Conservation (phyloP, 106 monocot genomes). For the Narthecium ossifragum region DNA sequence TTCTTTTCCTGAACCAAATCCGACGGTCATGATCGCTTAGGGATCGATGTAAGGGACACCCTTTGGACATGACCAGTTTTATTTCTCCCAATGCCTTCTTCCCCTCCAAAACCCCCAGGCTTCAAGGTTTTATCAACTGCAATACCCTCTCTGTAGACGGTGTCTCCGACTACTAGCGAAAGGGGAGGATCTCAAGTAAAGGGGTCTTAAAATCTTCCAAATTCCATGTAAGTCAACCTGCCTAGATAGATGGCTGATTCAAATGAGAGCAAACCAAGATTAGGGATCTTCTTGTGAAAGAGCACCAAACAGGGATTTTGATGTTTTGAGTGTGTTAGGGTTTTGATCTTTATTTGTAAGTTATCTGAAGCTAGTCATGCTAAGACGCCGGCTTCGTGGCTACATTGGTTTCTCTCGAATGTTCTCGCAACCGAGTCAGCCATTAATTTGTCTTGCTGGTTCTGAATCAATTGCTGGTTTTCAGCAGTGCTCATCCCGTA, state of each 20-base stretch:
- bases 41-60: background rate
- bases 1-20: background rate
- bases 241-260: too few species aligned
- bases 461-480: background rate
- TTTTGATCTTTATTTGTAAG: background rate
- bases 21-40: background rate
- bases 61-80: background rate
- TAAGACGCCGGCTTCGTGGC: background rate
- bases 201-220: background rate
- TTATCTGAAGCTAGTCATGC: slow-evolving; percentile 1
- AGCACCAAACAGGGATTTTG: too few species aligned
- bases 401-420: slow-evolving; percentile 1
- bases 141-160: too few species aligned
- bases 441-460: background rate
- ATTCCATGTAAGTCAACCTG: background rate
- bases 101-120: background rate
- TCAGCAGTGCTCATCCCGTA: too few species aligned
- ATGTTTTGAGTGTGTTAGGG: background rate
- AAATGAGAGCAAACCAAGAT: background rate
- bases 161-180: too few species aligned
- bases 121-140: too few species aligned
- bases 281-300: too few species aligned
- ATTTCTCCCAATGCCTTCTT: too few species aligned
- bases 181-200: too few species aligned
- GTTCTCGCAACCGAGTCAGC: background rate